phyloP scores from a whole-genome alignment of 768 basidiomycete species.

The Suillus discolor region DNA sequence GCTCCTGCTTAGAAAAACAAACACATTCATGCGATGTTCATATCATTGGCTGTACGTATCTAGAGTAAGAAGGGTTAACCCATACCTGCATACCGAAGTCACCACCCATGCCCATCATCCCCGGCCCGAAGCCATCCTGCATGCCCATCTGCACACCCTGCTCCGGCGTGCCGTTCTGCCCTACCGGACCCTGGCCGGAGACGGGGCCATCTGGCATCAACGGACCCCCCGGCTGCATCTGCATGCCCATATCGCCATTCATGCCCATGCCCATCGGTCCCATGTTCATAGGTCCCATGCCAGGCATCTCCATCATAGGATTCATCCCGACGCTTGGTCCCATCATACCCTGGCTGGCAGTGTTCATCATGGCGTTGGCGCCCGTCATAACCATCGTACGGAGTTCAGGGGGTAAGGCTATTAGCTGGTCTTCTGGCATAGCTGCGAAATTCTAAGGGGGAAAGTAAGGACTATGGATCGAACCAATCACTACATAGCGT shows the following conservation, averaged over 20 bases:
- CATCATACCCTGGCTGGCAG: conserved; percentile 53
- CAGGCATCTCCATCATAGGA: conserved; percentile 82
- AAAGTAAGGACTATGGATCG: conserved; percentile 14
- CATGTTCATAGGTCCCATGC: conserved; percentile 62
- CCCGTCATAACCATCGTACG: conserved; percentile 89
- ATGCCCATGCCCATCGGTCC: conserved; percentile 53
- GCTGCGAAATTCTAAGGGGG: conserved; percentile 69
- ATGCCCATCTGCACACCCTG: conserved; percentile 42
- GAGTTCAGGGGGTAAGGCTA: conserved; percentile 77
- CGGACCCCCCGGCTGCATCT: conserved; percentile 44
- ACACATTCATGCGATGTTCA: conserved; percentile 30
- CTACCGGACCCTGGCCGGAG: conserved; percentile 35
- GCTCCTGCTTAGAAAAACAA: conserved; percentile 47
- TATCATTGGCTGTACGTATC: conserved; percentile 40
- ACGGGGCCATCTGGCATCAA: conserved; percentile 58
- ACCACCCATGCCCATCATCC: conserved; percentile 69
- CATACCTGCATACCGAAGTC: conserved; percentile 79
- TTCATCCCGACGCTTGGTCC: conserved; percentile 49
- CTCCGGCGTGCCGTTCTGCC: conserved; percentile 40
- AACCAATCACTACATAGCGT: conserved; percentile 30
- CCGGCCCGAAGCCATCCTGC: conserved; percentile 45
- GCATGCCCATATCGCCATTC: conserved; percentile 69
- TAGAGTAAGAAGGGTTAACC: conserved; percentile 30
- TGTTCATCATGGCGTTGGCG: conserved; percentile 75
- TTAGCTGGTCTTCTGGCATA: conserved; percentile 81